Evolutionary conservation across 2,329 filamentous ascomycete genomes (phyloP).

Genomic region (Arthrobotrys iridis): DNA sequence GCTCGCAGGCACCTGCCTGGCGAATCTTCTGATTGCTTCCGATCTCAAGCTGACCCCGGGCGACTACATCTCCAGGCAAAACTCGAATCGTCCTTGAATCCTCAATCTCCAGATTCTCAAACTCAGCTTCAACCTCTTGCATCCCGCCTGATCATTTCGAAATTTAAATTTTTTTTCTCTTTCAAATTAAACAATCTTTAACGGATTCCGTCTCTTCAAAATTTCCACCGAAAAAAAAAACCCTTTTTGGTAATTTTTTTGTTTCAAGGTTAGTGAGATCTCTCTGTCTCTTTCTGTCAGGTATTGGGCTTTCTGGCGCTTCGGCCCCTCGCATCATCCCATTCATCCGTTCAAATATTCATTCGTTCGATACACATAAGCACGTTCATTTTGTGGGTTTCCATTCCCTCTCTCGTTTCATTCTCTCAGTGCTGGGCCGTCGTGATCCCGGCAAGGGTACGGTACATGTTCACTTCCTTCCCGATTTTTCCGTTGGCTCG

Average conservation of each 20-base stretch:
- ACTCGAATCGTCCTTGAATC: background rate
- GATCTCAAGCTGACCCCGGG: background rate
- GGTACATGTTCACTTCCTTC: slow-evolving; percentile 27
- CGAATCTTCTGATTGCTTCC: slow-evolving; percentile 4
- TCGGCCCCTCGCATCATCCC: background rate
- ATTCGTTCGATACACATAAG: background rate
- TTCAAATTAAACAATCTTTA: too few species aligned
- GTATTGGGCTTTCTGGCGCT: background rate
- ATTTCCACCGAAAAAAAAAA: too few species aligned
- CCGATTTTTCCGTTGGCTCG: slow-evolving; percentile 52
- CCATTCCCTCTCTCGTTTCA: slow-evolving; percentile 8
- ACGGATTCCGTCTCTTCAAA: too few species aligned
- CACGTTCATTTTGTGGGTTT: background rate
- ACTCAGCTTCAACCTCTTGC: background rate
- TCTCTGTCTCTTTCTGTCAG: too few species aligned
- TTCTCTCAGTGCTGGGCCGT: slow-evolving; percentile 4
- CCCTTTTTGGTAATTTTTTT: too few species aligned
- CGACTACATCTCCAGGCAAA: background rate
- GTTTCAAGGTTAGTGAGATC: slow-evolving; percentile 3
- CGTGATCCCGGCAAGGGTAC: slow-evolving; percentile 16
- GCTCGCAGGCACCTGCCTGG: slow-evolving; percentile 4
- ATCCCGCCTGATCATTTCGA: too few species aligned
- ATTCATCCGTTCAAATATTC: background rate
- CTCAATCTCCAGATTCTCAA: background rate
- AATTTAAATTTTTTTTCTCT: too few species aligned